Conservation (phyloP, 2,329 filamentous ascomycete species). For the Mycosphaerella arachidis region DNA sequence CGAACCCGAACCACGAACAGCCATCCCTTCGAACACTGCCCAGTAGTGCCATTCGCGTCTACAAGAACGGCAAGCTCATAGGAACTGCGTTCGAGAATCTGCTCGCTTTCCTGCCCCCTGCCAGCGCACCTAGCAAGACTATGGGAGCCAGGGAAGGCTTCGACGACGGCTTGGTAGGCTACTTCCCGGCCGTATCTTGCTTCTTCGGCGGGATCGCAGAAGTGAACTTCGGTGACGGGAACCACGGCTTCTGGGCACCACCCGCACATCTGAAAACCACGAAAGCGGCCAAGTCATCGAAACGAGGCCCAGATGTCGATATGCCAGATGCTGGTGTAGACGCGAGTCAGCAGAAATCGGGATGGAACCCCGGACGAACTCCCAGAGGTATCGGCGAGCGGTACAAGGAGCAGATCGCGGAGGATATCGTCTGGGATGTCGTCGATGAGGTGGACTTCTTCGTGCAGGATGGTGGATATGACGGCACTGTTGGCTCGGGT, state of each 20-base stretch:
- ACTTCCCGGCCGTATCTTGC: slow-evolving; percentile 88
- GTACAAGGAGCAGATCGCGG: slow-evolving; percentile 88
- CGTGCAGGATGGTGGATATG: slow-evolving; percentile 60
- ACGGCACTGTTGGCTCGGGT: slow-evolving; percentile 25
- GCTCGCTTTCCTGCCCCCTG: slow-evolving; percentile 84
- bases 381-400: slow-evolving; percentile 67
- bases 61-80: slow-evolving; percentile 84
- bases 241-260: slow-evolving; percentile 77
- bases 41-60: slow-evolving; percentile 78
- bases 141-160: slow-evolving; percentile 74
- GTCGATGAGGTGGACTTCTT: slow-evolving; percentile 92
- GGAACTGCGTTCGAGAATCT: slow-evolving; percentile 86
- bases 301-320: slow-evolving; percentile 31
- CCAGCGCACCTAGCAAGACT: slow-evolving; percentile 67
- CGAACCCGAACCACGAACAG: slow-evolving; percentile 66
- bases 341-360: slow-evolving; percentile 18
- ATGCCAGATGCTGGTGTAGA: slow-evolving; percentile 28
- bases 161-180: slow-evolving; percentile 92
- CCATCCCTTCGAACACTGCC: slow-evolving; percentile 82
- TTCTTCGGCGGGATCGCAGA: slow-evolving; percentile 89
- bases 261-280: slow-evolving; percentile 51
- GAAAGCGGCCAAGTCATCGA: slow-evolving; percentile 6
- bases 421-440: slow-evolving; percentile 89
- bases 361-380: slow-evolving; percentile 32
- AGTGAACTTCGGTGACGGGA: slow-evolving; percentile 89